Conservation (phyloP, 768 basidiomycete genomes). For the Lentinula detonsa region DNA sequence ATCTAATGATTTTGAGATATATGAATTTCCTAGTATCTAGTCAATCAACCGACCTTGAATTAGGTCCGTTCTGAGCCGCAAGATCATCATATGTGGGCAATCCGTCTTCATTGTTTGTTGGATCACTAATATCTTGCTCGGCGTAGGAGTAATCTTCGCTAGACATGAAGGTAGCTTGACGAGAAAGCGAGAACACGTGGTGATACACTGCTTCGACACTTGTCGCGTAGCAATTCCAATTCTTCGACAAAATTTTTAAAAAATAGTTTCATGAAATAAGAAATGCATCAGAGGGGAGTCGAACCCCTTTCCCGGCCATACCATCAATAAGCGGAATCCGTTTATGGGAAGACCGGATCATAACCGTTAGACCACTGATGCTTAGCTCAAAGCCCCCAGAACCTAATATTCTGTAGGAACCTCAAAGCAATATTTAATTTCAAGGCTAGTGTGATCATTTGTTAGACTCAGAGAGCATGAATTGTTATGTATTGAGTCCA, state of each 20-base stretch:
- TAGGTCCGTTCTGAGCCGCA: constrained; percentile 69
- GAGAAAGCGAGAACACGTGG: not conserved
- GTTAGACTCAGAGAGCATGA: no score
- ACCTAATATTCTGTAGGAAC: no score
- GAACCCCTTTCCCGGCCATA: constrained; percentile 6
- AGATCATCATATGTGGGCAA: constrained; percentile 80
- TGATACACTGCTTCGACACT: not conserved
- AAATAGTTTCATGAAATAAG: not conserved
- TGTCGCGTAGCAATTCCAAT: not conserved
- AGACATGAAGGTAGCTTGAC: constrained; percentile 12
- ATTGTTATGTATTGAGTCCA: no score
- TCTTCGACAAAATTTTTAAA: not conserved
- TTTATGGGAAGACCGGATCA: constrained; percentile 4
- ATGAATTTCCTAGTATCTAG: constrained; percentile 12
- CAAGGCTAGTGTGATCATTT: no score
- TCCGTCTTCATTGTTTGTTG: constrained; percentile 35
- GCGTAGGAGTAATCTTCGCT: constrained; percentile 19
- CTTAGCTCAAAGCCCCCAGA: not conserved
- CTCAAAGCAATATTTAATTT: no score
- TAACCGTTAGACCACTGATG: constrained; percentile 7
- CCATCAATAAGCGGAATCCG: not conserved
- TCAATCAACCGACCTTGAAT: constrained; percentile 81
- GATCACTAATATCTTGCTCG: constrained; percentile 36
- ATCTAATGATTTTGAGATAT: constrained; percentile 36
- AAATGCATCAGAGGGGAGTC: constrained; percentile 6